These are phyloP conservation scores for Elongisporangium anandrum DNA, from an alignment of 352 stramenopile species.

Conservation along the genomic window DNA sequence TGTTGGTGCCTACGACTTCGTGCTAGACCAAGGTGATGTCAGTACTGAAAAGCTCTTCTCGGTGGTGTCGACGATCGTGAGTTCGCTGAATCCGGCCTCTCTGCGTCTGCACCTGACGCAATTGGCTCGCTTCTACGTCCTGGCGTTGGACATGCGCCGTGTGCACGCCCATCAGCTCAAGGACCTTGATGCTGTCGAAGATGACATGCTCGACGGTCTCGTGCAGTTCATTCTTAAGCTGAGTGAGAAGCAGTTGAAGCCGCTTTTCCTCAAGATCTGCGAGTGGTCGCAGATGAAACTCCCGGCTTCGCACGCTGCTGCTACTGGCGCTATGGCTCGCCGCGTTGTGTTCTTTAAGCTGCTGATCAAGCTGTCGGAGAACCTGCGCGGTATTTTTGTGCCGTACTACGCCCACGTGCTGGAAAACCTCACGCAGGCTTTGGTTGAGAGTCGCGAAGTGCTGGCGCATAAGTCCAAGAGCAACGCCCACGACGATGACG, in stretches of 20 bases:
- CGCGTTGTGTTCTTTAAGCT: constrained; percentile 82
- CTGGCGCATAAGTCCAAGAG: constrained; percentile 42
- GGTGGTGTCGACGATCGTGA: constrained; percentile 63
- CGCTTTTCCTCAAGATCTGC: constrained; percentile 80
- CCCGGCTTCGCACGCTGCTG: background rate
- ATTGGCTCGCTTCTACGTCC: constrained; percentile 85
- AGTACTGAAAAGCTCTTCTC: constrained; percentile 69
- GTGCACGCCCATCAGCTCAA: constrained; percentile 51
- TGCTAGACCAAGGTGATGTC: constrained; percentile 41
- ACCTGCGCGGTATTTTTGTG: constrained; percentile 84
- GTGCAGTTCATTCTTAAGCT: constrained; percentile 84
- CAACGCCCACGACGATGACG: constrained; percentile 29
- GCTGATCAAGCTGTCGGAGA: constrained; percentile 72
- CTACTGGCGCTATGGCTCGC: constrained; percentile 17
- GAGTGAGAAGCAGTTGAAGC: constrained; percentile 88
- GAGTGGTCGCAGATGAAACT: constrained; percentile 68
- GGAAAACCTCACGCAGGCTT: constrained; percentile 40
- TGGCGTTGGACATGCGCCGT: constrained; percentile 64
- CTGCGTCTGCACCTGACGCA: constrained; percentile 63
- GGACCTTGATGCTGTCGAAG: constrained; percentile 65
- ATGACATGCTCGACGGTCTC: constrained; percentile 71
- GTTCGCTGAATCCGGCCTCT: constrained; percentile 34
- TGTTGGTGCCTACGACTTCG: constrained; percentile 64
- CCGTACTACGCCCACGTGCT: constrained; percentile 83
- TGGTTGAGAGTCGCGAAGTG: constrained; percentile 46